These are phyloP conservation scores for Penicillium sclerotigenum DNA, from an alignment of 2,329 filamentous ascomycete species.

Conservation along the genomic window DNA sequence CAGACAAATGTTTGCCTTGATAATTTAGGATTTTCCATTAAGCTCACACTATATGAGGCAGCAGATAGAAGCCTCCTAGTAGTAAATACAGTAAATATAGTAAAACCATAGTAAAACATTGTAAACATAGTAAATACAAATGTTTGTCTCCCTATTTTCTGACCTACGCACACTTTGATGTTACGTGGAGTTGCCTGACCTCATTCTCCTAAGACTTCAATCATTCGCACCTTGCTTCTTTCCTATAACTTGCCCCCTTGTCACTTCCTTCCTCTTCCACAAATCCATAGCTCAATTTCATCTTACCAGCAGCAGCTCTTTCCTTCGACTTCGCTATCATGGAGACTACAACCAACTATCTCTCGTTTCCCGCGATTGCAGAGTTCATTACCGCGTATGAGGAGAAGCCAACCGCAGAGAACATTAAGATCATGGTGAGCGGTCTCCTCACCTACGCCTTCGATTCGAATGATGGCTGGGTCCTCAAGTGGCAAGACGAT, in stretches of 20 bases:
- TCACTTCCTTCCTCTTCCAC: neutral
- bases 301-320: neutral
- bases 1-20: neutral
- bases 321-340: neutral
- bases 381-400: neutral
- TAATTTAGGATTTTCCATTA: no score
- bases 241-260: neutral
- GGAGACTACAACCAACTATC: neutral
- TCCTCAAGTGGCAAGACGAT: neutral
- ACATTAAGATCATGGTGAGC: neutral
- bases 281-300: neutral
- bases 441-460: neutral
- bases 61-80: neutral
- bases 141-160: neutral
- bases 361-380: neutral
- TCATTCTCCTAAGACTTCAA: neutral
- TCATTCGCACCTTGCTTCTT: neutral
- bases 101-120: no score
- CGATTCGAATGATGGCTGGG: neutral
- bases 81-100: no score
- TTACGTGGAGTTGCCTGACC: neutral
- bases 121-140: no score
- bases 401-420: neutral
- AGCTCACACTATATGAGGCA: neutral
- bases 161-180: neutral